Evolutionary conservation across 2,329 filamentous ascomycete genomes (phyloP).

Genomic region (Hyphodiscus sp.): DNA sequence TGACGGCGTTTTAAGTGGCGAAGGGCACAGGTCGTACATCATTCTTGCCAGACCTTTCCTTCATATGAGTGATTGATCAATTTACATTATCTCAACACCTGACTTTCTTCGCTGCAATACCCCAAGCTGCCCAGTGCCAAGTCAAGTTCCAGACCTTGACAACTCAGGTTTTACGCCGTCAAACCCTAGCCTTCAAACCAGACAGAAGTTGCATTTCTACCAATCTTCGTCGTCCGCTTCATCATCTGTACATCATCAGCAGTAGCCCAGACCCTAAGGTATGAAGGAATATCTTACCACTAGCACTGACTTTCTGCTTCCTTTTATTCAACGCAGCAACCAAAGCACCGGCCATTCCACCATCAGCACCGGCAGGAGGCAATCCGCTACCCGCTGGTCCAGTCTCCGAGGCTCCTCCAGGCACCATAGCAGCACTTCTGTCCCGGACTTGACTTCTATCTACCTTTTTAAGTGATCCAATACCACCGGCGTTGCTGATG

Average conservation of each 20-base stretch:
- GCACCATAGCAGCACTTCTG: constrained; percentile 58
- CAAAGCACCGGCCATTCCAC: constrained; percentile 75
- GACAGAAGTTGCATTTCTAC: constrained; percentile 2
- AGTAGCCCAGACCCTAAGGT: neutral
- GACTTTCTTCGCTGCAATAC: neutral
- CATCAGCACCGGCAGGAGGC: constrained; percentile 48
- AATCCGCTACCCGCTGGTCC: constrained; percentile 45
- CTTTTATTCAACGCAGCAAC: constrained; percentile 72
- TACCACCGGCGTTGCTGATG: constrained; percentile 65
- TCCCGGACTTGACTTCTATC: constrained; percentile 64
- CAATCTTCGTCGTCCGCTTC: constrained; percentile 71
- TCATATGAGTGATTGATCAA: neutral
- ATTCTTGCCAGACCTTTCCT: too few species aligned
- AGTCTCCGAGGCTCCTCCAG: constrained; percentile 40
- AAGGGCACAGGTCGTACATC: too few species aligned
- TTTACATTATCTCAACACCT: constrained; percentile 11
- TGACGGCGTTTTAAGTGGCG: too few species aligned
- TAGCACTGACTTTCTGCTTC: constrained; percentile 91
- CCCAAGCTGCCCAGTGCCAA: neutral
- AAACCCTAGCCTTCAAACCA: neutral
- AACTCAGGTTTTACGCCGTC: neutral
- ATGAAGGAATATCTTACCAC: constrained; percentile 58
- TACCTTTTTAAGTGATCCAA: constrained; percentile 68
- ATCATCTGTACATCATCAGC: constrained; percentile 52
- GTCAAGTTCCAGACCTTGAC: neutral